A percentile compares a stretch with the other conserved stretches of the same genome.
Conservation (phyloP, 192 early-diverging fungal species). For the Gaertneriomyces semiglobifer region DNA sequence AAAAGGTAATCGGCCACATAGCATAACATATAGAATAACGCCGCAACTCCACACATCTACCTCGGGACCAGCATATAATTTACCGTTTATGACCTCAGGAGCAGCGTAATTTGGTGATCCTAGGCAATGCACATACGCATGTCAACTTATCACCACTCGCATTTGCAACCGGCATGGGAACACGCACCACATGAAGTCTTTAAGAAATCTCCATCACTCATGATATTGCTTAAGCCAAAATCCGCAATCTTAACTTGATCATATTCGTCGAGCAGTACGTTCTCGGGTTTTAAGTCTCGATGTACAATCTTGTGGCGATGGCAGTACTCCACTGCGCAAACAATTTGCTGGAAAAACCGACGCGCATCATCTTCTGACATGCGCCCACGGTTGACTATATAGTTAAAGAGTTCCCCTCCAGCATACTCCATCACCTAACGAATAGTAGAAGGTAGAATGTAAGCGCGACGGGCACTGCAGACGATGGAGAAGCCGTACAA, state of each 20-base stretch:
- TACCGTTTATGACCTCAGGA: conserved; percentile 71
- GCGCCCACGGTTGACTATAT: conserved; percentile 78
- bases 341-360: conserved; percentile 54
- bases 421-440: conserved; percentile 82
- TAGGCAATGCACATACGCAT: conserved; percentile 5
- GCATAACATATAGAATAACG: conserved; percentile 94
- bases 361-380: conserved; percentile 56
- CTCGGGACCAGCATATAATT: conserved; percentile 85
- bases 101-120: conserved; percentile 59
- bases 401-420: conserved; percentile 94
- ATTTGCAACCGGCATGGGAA: not conserved
- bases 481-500: not conserved
- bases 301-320: conserved; percentile 59
- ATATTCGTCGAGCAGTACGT: conserved; percentile 52
- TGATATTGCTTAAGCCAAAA: conserved; percentile 56
- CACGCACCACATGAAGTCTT: conserved; percentile 54
- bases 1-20: conserved; percentile 92
- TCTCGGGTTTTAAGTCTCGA: conserved; percentile 59
- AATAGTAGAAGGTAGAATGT: conserved; percentile 53
- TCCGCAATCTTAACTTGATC: conserved; percentile 60
- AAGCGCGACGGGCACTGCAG: no score
- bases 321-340: conserved; percentile 58
- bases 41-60: conserved; percentile 99
- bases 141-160: conserved; percentile 23
- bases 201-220: conserved; percentile 53